A percentile compares a stretch with the other conserved stretches of the same genome.
phyloP scores from a whole-genome alignment of 108 stramenopile species.

The Nitzschia inconspicua region DNA sequence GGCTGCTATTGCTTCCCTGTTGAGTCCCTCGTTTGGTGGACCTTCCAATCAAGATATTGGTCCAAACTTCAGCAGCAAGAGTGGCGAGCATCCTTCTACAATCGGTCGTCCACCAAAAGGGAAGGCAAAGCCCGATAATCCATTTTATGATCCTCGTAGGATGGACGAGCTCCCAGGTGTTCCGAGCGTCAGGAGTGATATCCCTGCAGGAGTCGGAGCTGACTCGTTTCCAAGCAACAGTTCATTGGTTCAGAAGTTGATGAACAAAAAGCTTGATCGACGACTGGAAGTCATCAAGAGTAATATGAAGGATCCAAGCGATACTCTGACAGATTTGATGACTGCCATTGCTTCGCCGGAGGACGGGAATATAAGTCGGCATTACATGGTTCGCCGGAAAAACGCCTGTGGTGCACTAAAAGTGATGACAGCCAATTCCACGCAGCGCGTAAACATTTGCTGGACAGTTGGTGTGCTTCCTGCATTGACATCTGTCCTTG shows the following conservation, averaged over 20 bases:
- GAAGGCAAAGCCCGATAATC: no score
- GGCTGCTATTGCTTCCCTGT: constrained; percentile 41
- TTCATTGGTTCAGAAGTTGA: constrained; percentile 19
- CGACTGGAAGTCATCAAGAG: constrained; percentile 25
- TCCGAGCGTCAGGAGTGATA: background rate
- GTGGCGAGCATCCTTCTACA: background rate
- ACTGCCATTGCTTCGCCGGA: constrained; percentile 37
- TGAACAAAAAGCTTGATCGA: constrained; percentile 15
- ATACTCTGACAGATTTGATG: constrained; percentile 48
- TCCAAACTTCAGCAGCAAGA: background rate
- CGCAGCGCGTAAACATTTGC: constrained; percentile 60
- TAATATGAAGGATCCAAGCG: constrained; percentile 59
- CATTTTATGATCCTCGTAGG: background rate
- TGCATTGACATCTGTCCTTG: constrained; percentile 62
- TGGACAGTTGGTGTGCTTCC: constrained; percentile 74
- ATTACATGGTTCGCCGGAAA: constrained; percentile 71
- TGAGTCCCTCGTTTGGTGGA: no score
- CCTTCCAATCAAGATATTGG: background rate
- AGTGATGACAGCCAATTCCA: constrained; percentile 54
- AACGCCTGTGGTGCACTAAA: constrained; percentile 87
- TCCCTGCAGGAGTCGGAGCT: background rate
- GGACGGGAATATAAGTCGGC: constrained; percentile 39
- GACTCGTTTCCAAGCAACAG: background rate
- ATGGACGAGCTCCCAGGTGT: background rate
- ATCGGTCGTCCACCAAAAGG: background rate